A percentile compares a stretch with the other conserved stretches of the same genome.
phyloP scores from a whole-genome alignment of 1,284 basidiomycete genomes.

The Filobasidium uniguttulatum region DNA sequence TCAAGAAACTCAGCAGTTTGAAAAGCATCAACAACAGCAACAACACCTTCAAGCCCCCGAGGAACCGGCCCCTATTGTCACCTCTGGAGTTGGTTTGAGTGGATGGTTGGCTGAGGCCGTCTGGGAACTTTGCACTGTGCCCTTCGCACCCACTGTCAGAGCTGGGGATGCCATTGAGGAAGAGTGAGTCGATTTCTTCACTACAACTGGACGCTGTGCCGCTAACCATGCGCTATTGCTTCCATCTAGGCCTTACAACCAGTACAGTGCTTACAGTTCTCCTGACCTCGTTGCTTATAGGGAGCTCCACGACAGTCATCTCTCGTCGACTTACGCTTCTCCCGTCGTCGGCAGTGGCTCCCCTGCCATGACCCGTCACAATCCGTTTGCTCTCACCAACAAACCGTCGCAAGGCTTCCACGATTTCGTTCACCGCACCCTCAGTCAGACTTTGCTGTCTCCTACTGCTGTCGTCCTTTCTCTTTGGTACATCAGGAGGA shows the following conservation, averaged over 20 bases:
- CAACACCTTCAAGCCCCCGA: background rate
- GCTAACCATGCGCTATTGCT: background rate
- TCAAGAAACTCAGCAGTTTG: background rate
- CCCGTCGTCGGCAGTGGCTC: conserved; percentile 6
- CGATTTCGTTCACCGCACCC: conserved; percentile 24
- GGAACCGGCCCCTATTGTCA: background rate
- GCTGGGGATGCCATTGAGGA: background rate
- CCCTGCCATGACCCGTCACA: conserved; percentile 3
- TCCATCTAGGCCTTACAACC: conserved; percentile 4
- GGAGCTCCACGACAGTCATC: background rate
- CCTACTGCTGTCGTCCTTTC: conserved; percentile 65
- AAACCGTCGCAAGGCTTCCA: conserved; percentile 17
- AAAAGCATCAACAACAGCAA: background rate
- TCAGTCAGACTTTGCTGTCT: conserved; percentile 51
- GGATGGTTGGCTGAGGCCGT: conserved; percentile 17
- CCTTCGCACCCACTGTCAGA: conserved; percentile 11
- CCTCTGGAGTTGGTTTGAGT: conserved; percentile 15
- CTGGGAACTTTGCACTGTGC: conserved; percentile 14
- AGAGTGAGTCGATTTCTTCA: background rate
- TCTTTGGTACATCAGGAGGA: conserved; percentile 64
- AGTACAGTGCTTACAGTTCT: conserved; percentile 7
- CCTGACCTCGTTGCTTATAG: background rate
- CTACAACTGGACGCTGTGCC: conserved; percentile 1
- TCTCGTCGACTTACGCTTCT: background rate
- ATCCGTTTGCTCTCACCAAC: conserved; percentile 16